Evolutionary conservation across 306 rosid genomes (phyloP).

Genomic region (Spatholobus suberectus): DNA sequence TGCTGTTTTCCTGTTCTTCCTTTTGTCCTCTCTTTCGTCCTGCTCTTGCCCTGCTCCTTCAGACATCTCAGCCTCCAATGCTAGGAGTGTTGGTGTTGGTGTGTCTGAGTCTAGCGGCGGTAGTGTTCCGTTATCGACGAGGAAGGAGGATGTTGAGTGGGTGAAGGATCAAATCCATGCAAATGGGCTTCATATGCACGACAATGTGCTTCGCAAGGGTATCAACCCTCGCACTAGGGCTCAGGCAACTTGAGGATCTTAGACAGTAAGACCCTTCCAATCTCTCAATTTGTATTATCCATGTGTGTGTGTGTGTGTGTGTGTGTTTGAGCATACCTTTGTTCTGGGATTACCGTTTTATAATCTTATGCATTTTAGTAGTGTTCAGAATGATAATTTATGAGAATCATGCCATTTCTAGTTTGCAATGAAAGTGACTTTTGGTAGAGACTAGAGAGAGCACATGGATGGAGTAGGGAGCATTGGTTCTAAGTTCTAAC

Average conservation of each 20-base stretch:
- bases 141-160: conserved; percentile 85
- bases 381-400: not conserved
- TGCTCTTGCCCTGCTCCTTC: conserved; percentile 68
- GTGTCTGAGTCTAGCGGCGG: conserved; percentile 14
- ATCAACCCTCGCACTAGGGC: conserved; percentile 87
- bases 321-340: not conserved
- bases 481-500: conserved; percentile 13
- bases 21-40: conserved; percentile 76
- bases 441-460: conserved; percentile 16
- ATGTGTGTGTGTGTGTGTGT: conserved; percentile 5
- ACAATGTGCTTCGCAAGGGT: conserved; percentile 89
- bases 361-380: not conserved
- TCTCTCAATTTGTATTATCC: conserved; percentile 2
- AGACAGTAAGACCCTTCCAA: conserved; percentile 54
- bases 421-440: not conserved
- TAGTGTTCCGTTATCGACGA: conserved; percentile 36
- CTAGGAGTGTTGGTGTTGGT: not conserved
- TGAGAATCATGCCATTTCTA: not conserved
- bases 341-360: conserved; percentile 13
- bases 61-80: conserved; percentile 17
- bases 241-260: conserved; percentile 86
- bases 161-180: conserved; percentile 76
- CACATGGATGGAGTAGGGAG: not conserved
- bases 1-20: conserved; percentile 69
- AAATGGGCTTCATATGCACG: conserved; percentile 86